A percentile compares a stretch with the other conserved stretches of the same genome.
Evolutionary conservation across 2,329 filamentous ascomycete genomes (phyloP).

Genomic region (Monascus ruber): DNA sequence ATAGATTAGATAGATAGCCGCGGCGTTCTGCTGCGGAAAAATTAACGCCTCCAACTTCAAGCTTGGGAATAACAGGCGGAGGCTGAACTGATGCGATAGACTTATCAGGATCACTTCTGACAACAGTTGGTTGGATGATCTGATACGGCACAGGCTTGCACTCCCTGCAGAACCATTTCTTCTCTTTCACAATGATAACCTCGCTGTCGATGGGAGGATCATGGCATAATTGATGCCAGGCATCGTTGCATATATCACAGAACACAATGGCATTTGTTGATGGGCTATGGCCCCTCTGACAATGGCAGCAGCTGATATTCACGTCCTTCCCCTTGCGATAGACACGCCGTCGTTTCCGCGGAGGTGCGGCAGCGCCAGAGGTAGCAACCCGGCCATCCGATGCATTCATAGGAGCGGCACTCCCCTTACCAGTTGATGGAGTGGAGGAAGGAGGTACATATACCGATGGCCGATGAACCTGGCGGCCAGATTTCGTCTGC

Average conservation of each 20-base stretch:
- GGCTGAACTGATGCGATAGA: slow-evolving; percentile 1
- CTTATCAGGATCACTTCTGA: slow-evolving; percentile 15
- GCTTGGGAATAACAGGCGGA: slow-evolving; percentile 7
- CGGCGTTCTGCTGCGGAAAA: slow-evolving; percentile 41
- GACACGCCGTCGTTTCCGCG: slow-evolving; percentile 48
- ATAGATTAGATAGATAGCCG: slow-evolving; percentile 50
- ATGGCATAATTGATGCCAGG: slow-evolving; percentile 76
- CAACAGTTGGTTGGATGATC: slow-evolving; percentile 29
- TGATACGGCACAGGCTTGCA: slow-evolving; percentile 44
- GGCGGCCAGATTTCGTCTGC: slow-evolving; percentile 64
- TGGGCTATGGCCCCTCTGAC: slow-evolving; percentile 60
- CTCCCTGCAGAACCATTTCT: slow-evolving; percentile 59
- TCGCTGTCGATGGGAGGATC: slow-evolving; percentile 61
- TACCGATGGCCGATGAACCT: slow-evolving; percentile 53
- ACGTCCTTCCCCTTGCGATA: slow-evolving; percentile 33
- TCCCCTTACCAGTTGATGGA: slow-evolving; percentile 9
- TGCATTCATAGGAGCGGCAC: slow-evolving; percentile 2
- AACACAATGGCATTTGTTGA: slow-evolving; percentile 72
- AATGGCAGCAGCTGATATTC: slow-evolving; percentile 54
- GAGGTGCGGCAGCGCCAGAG: slow-evolving; percentile 1
- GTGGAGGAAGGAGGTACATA: slow-evolving; percentile 41
- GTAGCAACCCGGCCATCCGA: slow-evolving; percentile 7
- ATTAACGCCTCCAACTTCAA: slow-evolving; percentile 17
- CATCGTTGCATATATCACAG: slow-evolving; percentile 68
- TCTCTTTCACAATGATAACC: slow-evolving; percentile 53